Conservation (phyloP, 805 yeast genomes). For the Brettanomyces bruxellensis region DNA sequence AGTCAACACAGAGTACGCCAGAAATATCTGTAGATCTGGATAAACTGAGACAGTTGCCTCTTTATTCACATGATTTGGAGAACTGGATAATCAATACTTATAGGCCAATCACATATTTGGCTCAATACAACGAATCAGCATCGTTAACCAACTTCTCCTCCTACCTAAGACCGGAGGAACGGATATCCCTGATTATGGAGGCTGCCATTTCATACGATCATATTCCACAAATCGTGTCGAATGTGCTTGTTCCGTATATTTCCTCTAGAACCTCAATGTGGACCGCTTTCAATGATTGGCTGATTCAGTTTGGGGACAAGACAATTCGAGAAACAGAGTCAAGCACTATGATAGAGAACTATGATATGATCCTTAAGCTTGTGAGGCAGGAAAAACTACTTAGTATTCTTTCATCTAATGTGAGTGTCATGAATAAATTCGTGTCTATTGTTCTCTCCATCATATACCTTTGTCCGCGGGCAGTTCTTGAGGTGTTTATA, state of each 20-base stretch:
- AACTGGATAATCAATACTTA: conserved; percentile 17
- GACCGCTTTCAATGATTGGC: conserved; percentile 14
- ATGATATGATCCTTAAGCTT: conserved; percentile 10
- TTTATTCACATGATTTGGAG: conserved; percentile 6
- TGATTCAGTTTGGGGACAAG: conserved; percentile 9
- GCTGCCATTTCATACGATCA: conserved; percentile 1
- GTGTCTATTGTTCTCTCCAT: conserved; percentile 12
- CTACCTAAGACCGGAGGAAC: conserved; percentile 10
- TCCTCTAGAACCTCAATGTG: conserved; percentile 9
- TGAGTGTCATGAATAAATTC: conserved; percentile 6
- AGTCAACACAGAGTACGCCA: background rate
- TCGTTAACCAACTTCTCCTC: conserved; percentile 15
- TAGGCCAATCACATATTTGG: conserved; percentile 13
- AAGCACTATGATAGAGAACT: conserved; percentile 5
- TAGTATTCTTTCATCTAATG: conserved; percentile 1
- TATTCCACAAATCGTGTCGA: conserved; percentile 5
- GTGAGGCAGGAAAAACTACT: conserved; percentile 15
- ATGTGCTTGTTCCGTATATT: conserved; percentile 15
- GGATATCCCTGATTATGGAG: conserved; percentile 12
- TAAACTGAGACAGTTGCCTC: background rate
- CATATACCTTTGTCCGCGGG: conserved; percentile 18
- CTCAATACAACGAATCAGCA: conserved; percentile 6
- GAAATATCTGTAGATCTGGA: background rate
- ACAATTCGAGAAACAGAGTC: conserved; percentile 3
- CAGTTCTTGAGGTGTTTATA: conserved; percentile 16